Evolutionary conservation across 1,284 basidiomycete genomes (phyloP).

Genomic region (Ganoderma lingzhi): DNA sequence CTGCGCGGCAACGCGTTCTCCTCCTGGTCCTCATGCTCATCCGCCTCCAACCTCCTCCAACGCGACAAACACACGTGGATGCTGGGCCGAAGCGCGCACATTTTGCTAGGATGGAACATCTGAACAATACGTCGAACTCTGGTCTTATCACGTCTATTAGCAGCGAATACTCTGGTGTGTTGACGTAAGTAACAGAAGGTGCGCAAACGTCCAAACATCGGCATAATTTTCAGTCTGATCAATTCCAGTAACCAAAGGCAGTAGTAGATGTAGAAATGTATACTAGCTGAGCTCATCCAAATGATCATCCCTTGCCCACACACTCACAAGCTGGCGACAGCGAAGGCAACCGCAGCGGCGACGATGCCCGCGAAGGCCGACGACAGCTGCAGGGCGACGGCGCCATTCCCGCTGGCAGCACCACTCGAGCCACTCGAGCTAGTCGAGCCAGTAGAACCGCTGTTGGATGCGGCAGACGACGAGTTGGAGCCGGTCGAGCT

Average conservation of each 20-base stretch:
- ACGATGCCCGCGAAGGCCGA: constrained; percentile 20
- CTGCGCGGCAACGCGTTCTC: not conserved
- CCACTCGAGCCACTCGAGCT: not conserved
- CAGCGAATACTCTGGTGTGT: not conserved
- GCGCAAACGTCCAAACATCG: not conserved
- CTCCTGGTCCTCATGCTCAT: no score
- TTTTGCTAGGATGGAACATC: no score
- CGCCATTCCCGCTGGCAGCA: constrained; percentile 9
- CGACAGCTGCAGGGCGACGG: constrained; percentile 11
- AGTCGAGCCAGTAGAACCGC: not conserved
- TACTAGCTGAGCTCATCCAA: not conserved
- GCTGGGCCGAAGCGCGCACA: not conserved
- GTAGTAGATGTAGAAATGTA: not conserved
- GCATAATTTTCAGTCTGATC: not conserved
- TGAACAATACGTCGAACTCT: not conserved
- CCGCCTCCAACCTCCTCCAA: no score
- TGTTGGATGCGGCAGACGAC: constrained; percentile 10
- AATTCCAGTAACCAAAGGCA: not conserved
- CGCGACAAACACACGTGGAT: not conserved
- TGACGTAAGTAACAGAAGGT: not conserved
- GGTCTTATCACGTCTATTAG: constrained; percentile 3
- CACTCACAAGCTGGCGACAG: constrained; percentile 19
- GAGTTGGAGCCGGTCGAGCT: constrained; percentile 32
- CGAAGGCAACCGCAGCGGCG: constrained; percentile 19
- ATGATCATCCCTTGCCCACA: not conserved